A percentile compares a stretch with the other conserved stretches of the same genome.
Conservation (phyloP, 1,284 basidiomycete species). For the Fomitopsis betulina region DNA sequence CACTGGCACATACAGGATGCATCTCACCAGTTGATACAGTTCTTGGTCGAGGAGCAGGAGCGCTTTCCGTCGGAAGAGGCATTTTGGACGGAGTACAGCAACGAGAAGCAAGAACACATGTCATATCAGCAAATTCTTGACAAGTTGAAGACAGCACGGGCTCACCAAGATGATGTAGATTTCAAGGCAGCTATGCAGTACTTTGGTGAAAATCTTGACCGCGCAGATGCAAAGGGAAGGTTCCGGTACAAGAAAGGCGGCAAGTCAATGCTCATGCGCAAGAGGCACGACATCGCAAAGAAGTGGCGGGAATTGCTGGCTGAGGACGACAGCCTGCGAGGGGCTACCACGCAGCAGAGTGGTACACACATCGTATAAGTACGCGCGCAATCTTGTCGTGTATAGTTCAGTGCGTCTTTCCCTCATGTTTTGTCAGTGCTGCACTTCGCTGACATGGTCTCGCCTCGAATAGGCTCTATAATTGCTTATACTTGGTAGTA, state of each 20-base stretch:
- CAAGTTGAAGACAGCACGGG: not conserved
- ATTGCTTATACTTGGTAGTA: not conserved
- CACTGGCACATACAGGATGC: not conserved
- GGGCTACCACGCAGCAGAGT: not conserved
- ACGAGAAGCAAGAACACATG: conserved; percentile 2
- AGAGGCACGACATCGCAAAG: not conserved
- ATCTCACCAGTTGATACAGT: not conserved
- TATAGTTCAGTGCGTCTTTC: not conserved
- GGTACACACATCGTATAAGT: not conserved
- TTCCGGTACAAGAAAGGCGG: conserved; percentile 12
- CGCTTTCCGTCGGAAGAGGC: conserved; percentile 7
- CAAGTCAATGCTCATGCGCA: not conserved
- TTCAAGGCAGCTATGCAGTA: conserved; percentile 6
- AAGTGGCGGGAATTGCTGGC: not conserved
- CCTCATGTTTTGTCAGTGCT: not conserved
- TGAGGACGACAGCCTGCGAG: not conserved
- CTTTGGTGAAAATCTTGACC: conserved; percentile 9
- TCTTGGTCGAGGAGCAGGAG: conserved; percentile 16
- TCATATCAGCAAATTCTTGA: conserved; percentile 8
- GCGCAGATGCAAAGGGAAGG: not conserved
- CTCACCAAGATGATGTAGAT: not conserved
- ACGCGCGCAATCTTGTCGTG: not conserved
- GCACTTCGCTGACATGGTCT: no score
- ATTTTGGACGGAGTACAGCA: conserved; percentile 15
- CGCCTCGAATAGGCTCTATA: not conserved